A percentile compares a stretch with the other conserved stretches of the same genome.
phyloP scores from a whole-genome alignment of 257 asterid genomes.

The Petrea volubilis region DNA sequence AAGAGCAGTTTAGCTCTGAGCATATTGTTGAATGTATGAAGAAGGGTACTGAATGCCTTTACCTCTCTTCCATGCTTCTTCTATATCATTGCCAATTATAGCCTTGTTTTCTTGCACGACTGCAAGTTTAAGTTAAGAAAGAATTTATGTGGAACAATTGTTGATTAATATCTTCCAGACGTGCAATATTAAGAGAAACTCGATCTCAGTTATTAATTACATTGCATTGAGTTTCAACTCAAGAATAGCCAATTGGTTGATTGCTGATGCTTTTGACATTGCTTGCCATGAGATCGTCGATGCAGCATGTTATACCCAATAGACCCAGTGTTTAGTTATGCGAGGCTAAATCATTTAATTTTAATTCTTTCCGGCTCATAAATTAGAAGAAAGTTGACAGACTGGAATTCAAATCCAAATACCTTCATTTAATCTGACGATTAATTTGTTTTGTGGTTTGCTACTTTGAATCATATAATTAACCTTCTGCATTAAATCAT shows the following conservation, averaged over 20 bases:
- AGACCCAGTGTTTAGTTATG: no score
- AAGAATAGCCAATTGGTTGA: background rate
- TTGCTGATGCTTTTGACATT: background rate
- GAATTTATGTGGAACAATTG: background rate
- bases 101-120: background rate
- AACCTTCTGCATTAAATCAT: slow-evolving; percentile 1
- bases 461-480: background rate
- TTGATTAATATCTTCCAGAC: background rate
- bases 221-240: background rate
- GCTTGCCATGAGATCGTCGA: background rate
- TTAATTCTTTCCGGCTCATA: no score
- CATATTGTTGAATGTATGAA: slow-evolving; percentile 78
- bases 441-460: slow-evolving; percentile 7
- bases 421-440: no score
- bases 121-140: background rate
- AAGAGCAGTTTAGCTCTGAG: slow-evolving; percentile 70
- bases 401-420: no score
- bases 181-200: background rate
- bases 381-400: no score
- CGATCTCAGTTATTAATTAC: background rate
- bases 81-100: background rate
- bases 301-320: no score
- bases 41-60: slow-evolving; percentile 47
- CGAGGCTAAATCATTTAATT: no score
- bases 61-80: background rate